phyloP scores from a whole-genome alignment of 208 protist genomes.

The Phytomonas serpens region DNA sequence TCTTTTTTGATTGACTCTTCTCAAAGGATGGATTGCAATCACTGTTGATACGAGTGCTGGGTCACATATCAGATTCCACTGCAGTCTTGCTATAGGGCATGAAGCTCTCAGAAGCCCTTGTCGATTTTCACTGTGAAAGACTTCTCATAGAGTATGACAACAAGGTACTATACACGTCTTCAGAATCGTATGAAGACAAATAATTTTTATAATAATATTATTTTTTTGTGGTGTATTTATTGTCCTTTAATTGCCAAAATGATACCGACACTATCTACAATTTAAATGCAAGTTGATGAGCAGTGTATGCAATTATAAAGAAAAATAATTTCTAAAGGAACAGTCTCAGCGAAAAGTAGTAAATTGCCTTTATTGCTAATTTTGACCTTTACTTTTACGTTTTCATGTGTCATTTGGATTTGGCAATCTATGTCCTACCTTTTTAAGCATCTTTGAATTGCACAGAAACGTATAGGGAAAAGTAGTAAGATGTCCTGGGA shows the following conservation, averaged over 20 bases:
- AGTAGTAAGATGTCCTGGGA: slow-evolving; percentile 33
- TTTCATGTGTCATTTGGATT: neutral
- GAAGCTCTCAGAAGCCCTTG: neutral
- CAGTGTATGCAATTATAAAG: neutral
- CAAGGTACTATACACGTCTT: neutral
- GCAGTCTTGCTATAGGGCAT: neutral
- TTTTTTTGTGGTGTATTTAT: neutral
- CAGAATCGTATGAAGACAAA: neutral
- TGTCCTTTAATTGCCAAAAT: neutral
- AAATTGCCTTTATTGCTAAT: neutral
- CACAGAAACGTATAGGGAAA: neutral
- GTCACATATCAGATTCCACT: neutral
- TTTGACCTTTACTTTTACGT: neutral
- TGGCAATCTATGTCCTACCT: neutral
- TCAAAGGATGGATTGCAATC: neutral
- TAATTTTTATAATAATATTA: neutral
- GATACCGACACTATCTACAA: neutral
- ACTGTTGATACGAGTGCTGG: neutral
- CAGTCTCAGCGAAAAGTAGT: neutral
- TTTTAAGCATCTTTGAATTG: neutral
- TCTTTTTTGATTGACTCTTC: neutral
- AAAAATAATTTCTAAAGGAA: neutral
- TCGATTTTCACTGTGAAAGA: neutral
- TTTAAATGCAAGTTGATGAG: neutral
- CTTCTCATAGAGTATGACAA: neutral